phyloP scores from a whole-genome alignment of 73 alveolate species.

The Paramecium sexaurelia region DNA sequence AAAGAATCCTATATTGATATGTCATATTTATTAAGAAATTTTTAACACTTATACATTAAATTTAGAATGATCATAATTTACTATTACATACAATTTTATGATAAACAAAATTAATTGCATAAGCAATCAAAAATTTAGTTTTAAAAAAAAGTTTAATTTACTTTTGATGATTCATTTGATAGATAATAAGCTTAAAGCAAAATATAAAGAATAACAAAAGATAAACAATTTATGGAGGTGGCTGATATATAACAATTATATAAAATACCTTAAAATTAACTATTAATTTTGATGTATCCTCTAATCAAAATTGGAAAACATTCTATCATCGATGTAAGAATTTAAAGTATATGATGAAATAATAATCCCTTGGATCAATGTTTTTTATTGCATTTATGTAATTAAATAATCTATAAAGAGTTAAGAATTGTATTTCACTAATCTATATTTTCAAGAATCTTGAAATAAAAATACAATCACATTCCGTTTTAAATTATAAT shows the following conservation, averaged over 20 bases:
- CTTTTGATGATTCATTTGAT: conserved; percentile 35
- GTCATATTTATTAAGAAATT: neutral
- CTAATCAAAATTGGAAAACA: too few relatives aligned
- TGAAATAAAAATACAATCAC: too few relatives aligned
- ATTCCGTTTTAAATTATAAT: too few relatives aligned
- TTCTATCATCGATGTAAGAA: too few relatives aligned
- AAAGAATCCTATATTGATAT: neutral
- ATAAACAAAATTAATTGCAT: neutral
- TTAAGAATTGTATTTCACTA: too few relatives aligned
- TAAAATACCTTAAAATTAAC: too few relatives aligned
- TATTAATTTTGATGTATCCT: too few relatives aligned
- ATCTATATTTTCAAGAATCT: too few relatives aligned
- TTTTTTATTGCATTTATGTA: too few relatives aligned
- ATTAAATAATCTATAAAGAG: too few relatives aligned
- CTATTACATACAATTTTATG: too few relatives aligned
- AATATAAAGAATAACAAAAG: neutral
- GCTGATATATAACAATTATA: neutral
- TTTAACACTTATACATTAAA: too few relatives aligned
- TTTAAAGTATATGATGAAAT: neutral
- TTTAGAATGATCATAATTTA: neutral
- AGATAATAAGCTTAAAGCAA: neutral
- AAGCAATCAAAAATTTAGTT: neutral
- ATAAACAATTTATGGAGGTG: neutral
- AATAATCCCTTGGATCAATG: neutral
- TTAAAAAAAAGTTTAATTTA: neutral